Evolutionary conservation across 495 filamentous ascomycete genomes (phyloP).

Genomic region (Cairneyella variabilis): DNA sequence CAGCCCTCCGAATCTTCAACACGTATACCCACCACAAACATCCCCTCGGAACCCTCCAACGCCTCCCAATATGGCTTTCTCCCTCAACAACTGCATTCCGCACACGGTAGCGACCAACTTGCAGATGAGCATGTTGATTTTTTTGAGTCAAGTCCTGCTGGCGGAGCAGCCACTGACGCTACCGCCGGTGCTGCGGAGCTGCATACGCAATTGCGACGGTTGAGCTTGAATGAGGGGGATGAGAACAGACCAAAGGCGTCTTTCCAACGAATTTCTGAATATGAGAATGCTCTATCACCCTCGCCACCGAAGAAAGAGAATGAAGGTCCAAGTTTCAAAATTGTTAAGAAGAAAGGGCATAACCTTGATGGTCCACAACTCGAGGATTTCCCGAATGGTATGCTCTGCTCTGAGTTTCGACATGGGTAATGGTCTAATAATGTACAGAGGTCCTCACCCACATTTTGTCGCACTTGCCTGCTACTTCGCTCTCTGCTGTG

Average conservation of each 20-base stretch:
- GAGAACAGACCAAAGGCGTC: slow-evolving; percentile 32
- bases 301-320: slow-evolving; percentile 40
- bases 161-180: too few species aligned
- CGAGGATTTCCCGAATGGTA: slow-evolving; percentile 78
- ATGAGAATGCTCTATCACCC: slow-evolving; percentile 60
- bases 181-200: too few species aligned
- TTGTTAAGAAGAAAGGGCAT: slow-evolving; percentile 49
- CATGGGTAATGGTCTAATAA: slow-evolving; percentile 13
- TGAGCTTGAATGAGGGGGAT: slow-evolving; percentile 25
- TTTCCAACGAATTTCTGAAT: slow-evolving; percentile 63
- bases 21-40: slow-evolving; percentile 43
- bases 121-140: slow-evolving; percentile 21
- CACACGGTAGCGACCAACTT: slow-evolving; percentile 30
- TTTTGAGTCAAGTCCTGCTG: slow-evolving; percentile 29
- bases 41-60: slow-evolving; percentile 35
- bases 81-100: slow-evolving; percentile 42
- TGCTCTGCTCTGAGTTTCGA: slow-evolving; percentile 13
- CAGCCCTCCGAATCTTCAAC: slow-evolving; percentile 62
- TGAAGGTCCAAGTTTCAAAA: slow-evolving; percentile 53
- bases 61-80: slow-evolving; percentile 73
- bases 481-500: slow-evolving; percentile 70
- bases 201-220: slow-evolving; percentile 33
- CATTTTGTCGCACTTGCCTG: slow-evolving; percentile 83
- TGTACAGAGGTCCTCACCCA: slow-evolving; percentile 80
- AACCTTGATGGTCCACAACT: slow-evolving; percentile 44